These are phyloP conservation scores for Nitzschia sp. DNA, from an alignment of 108 stramenopile species.

Conservation along the genomic window DNA sequence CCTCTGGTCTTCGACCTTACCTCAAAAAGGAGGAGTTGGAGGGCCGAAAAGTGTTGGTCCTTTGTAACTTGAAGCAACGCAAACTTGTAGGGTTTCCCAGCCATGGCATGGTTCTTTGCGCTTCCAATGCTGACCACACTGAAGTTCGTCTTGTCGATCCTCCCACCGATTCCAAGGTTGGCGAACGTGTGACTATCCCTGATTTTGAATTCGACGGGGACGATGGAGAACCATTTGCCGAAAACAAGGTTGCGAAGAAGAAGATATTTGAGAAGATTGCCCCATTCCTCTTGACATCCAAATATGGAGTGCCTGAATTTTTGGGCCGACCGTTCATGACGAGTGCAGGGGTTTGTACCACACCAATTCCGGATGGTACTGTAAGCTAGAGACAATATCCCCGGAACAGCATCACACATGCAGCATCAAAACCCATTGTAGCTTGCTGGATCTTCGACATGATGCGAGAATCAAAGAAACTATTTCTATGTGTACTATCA, in stretches of 20 bases:
- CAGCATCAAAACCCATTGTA: too few species aligned
- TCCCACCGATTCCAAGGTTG: slow-evolving; percentile 90
- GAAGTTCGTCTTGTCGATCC: slow-evolving; percentile 90
- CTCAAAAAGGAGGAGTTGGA: slow-evolving; percentile 81
- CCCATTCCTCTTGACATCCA: slow-evolving; percentile 84
- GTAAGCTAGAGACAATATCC: slow-evolving; percentile 36
- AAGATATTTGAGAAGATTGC: slow-evolving; percentile 95
- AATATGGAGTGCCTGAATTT: slow-evolving; percentile 83
- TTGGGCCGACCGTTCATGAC: slow-evolving; percentile 85
- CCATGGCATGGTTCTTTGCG: slow-evolving; percentile 98
- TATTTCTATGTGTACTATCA: too few species aligned
- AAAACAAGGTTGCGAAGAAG: slow-evolving; percentile 96
- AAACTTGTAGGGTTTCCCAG: slow-evolving; percentile 93
- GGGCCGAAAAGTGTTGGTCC: slow-evolving; percentile 87
- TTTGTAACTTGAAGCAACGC: slow-evolving; percentile 96
- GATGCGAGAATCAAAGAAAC: too few species aligned
- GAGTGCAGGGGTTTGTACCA: slow-evolving; percentile 85
- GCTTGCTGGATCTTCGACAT: too few species aligned
- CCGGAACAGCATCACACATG: too few species aligned
- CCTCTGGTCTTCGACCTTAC: slow-evolving; percentile 92
- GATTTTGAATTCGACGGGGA: slow-evolving; percentile 81
- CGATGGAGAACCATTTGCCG: slow-evolving; percentile 79
- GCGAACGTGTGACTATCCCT: slow-evolving; percentile 87
- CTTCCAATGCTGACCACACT: slow-evolving; percentile 86
- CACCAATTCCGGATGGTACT: slow-evolving; percentile 75